Evolutionary conservation across 306 rosid genomes (phyloP), one percentile per base, ranked within the genome.

Genomic region (Spatholobus suberectus): DNA sequence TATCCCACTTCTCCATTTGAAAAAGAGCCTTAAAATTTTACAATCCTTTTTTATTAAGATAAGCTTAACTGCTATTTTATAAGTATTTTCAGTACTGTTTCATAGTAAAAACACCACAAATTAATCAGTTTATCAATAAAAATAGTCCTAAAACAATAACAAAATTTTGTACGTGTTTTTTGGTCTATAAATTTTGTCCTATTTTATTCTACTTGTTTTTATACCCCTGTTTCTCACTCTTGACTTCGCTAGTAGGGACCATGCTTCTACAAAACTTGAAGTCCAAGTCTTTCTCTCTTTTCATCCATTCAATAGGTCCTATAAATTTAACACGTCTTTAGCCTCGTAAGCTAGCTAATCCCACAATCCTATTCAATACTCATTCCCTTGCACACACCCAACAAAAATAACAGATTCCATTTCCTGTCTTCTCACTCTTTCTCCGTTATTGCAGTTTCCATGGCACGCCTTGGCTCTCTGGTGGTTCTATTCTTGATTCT

Each of bases 401-500:
- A 62, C 14, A 26, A 59, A 13, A n/a, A 24, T 8, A 8, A 67
- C 37, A 35, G 17, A 66, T 46, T 66, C 26, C 27, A 34, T 13
- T 9, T 58, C 6, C 14, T 23, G 41, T 24, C 37, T 44, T 18
- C 77, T 75, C 75, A 5, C 27, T 75, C 80, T 12, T 69, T 8
- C 77, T 26, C 74, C 23, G 9, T 75, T 10, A 5, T 23, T 57
- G 27, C 57, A 29, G 46, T 40, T 23, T 57, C 14, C 66, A 40
- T 96, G 99, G 90, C 89, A 82, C 88, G 89, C 17, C 40, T 82
- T 21, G 24, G 32, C 84, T 23, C 82, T 40, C 35, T 18, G 52
- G 55, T 89, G 13, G 65, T 96, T 5, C 59, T 90, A 12, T 82
- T 87, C 47, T 14, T 85, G 3, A 26, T 90, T 32, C 4, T 89